Percentiles rank a stretch among this genome's conserved stretches.
Conservation (phyloP, 148 eudicot genomes). For the Rhododendron vialii region DNA sequence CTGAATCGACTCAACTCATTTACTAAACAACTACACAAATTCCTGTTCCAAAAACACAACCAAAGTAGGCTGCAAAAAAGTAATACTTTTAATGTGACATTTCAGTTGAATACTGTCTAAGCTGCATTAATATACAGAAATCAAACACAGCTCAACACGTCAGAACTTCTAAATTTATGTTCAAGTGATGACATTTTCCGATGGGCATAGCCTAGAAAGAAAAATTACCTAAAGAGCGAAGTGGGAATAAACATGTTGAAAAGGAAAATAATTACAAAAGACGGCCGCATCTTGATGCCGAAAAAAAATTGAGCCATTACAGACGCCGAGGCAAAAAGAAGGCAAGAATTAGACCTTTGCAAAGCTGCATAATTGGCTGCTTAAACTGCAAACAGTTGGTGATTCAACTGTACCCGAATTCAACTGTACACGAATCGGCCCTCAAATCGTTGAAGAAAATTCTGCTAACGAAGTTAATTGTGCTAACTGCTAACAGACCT, state of each 20-base stretch:
- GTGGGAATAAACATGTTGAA: neutral
- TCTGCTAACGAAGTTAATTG: neutral
- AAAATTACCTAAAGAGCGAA: neutral
- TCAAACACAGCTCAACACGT: neutral
- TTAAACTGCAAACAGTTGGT: neutral
- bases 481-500: neutral
- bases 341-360: neutral
- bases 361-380: conserved; percentile 8
- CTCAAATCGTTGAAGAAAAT: neutral
- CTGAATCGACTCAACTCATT: neutral
- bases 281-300: neutral
- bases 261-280: neutral
- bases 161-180: neutral
- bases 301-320: neutral
- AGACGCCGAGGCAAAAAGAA: neutral
- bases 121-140: neutral
- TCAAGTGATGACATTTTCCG: neutral
- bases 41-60: neutral
- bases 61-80: neutral
- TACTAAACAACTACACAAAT: too few species aligned
- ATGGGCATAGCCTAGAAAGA: neutral
- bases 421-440: neutral
- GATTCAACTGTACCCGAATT: neutral
- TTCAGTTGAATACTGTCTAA: neutral
- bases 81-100: neutral